Percentiles rank a stretch among this genome's conserved stretches.
phyloP scores from a whole-genome alignment of 306 rosid genomes.

The Ochetophila trinervis region DNA sequence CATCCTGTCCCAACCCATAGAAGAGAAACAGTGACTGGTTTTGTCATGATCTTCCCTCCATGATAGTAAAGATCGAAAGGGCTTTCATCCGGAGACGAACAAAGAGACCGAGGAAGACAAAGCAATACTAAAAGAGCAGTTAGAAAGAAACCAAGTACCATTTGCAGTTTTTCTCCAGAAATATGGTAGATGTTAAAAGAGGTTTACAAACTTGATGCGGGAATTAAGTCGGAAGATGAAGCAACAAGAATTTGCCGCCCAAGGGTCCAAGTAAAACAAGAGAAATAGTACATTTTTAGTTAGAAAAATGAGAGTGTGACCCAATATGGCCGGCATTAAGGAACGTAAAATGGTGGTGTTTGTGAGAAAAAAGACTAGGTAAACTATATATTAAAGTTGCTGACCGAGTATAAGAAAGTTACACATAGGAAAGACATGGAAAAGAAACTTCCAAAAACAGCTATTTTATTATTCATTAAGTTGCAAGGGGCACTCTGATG shows the following conservation, averaged over 20 bases:
- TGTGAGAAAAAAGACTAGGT: background rate
- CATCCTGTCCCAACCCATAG: conserved; percentile 1
- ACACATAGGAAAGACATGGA: background rate
- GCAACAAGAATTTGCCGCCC: background rate
- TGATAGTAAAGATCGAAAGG: conserved; percentile 1
- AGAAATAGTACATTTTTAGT: background rate
- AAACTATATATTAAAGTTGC: background rate
- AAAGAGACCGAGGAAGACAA: background rate
- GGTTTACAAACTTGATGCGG: background rate
- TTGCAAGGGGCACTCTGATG: background rate
- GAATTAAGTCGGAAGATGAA: background rate
- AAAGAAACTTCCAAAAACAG: background rate
- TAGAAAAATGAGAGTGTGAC: background rate
- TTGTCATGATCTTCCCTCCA: conserved; percentile 9
- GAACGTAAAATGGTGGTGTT: background rate
- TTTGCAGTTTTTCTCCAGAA: background rate
- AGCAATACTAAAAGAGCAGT: background rate
- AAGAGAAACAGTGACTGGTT: background rate
- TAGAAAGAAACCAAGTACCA: background rate
- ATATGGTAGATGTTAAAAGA: background rate
- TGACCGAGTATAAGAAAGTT: conserved; percentile 1
- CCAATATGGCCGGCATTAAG: conserved; percentile 3
- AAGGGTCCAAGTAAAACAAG: conserved; percentile 1
- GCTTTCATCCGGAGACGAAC: background rate
- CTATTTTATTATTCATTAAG: background rate